A percentile compares a stretch with the other conserved stretches of the same genome.
phyloP scores from a whole-genome alignment of 2,329 filamentous ascomycete species.

The Dactylellina leptospora region DNA sequence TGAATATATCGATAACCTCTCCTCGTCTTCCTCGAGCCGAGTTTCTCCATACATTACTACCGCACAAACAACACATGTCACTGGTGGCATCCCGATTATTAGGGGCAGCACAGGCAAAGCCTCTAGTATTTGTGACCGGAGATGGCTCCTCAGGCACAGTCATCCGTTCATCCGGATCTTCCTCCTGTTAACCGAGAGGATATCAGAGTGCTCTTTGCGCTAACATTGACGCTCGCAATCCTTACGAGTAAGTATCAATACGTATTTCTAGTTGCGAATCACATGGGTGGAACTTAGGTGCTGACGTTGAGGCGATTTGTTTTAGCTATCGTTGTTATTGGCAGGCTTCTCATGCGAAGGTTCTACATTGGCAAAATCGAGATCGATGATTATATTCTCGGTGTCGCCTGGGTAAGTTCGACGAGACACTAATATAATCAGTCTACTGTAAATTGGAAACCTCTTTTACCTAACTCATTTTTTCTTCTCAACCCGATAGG shows the following conservation, averaged over 20 bases:
- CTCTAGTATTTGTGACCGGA: not conserved
- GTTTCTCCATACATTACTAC: no score
- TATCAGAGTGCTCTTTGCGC: constrained; percentile 5
- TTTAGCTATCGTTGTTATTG: constrained; percentile 19
- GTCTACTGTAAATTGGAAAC: not conserved
- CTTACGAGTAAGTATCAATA: constrained; percentile 16
- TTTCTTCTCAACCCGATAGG: not conserved
- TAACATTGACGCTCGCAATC: constrained; percentile 10
- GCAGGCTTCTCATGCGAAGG: constrained; percentile 11
- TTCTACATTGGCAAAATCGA: constrained; percentile 29
- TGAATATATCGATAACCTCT: not conserved
- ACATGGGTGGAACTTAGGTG: not conserved
- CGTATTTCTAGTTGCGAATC: not conserved
- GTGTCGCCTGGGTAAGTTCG: constrained; percentile 36
- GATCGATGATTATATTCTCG: constrained; percentile 28
- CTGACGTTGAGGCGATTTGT: not conserved
- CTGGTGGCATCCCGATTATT: not conserved
- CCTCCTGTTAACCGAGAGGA: not conserved
- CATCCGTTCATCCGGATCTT: not conserved
- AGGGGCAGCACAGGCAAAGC: not conserved
- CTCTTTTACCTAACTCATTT: not conserved
- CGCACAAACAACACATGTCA: constrained; percentile 19
- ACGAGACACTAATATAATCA: not conserved
- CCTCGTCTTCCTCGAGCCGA: no score
- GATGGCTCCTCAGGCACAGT: not conserved